These are phyloP conservation scores for Fragaria nilgerrensis DNA, from an alignment of 306 rosid genomes.

Conservation along the genomic window DNA sequence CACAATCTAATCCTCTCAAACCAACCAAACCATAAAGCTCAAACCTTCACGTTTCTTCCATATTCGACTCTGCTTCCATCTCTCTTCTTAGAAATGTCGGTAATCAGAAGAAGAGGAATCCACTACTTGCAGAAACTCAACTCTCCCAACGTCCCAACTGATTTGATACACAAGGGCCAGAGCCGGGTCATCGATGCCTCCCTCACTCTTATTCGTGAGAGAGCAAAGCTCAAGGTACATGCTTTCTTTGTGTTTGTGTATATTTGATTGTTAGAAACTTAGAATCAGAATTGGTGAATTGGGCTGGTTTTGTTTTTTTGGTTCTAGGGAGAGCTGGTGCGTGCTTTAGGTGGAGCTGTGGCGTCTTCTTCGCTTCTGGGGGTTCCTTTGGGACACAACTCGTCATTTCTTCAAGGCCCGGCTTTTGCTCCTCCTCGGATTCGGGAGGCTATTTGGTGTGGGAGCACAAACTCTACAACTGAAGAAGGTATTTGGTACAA, in stretches of 20 bases:
- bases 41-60: not conserved
- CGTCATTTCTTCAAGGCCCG: constrained; percentile 97
- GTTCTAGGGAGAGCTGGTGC: constrained; percentile 81
- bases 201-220: constrained; percentile 91
- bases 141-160: constrained; percentile 53
- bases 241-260: not conserved
- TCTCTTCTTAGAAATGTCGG: constrained; percentile 49
- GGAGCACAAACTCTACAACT: constrained; percentile 84
- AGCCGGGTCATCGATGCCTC: constrained; percentile 88
- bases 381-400: constrained; percentile 94
- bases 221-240: constrained; percentile 86
- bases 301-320: not conserved
- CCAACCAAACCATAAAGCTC: not conserved
- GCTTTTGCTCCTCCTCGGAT: constrained; percentile 98
- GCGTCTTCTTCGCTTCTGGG: constrained; percentile 91
- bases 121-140: constrained; percentile 53
- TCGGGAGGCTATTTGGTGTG: constrained; percentile 98
- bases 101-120: constrained; percentile 52
- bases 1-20: not conserved
- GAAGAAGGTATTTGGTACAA: constrained; percentile 60
- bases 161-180: constrained; percentile 72
- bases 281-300: constrained; percentile 15
- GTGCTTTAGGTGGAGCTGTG: constrained; percentile 79
- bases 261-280: not conserved
- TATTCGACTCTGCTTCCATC: not conserved